Evolutionary conservation across 2,329 filamentous ascomycete genomes (phyloP), one percentile per base, ranked within the genome.

Genomic region (Davidsoniella australis): DNA sequence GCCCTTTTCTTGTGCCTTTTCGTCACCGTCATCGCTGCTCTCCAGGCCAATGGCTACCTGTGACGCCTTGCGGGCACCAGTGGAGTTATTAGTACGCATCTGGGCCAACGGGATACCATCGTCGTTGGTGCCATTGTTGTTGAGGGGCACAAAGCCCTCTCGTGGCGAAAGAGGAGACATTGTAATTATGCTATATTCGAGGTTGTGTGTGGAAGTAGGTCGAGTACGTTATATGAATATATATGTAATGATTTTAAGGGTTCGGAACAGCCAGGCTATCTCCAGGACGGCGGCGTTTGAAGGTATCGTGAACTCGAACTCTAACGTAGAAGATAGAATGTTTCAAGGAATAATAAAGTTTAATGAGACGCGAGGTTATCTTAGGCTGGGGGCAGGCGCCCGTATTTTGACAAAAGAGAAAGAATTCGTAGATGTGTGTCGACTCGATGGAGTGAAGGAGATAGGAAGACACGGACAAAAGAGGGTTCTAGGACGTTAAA

Each of bases 41-140:
- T 53, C 41, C 29, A 61, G 16, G 42, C 58, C 59, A 50, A 63
- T 62, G 48, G 60, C 55, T 53, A 59, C 63, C 56, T 68, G 66
- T 37, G 62, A 64, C 20, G 64, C 60, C 59, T 69, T 72, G 53
- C 72, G 65, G 47, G 70, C 68, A 41, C 77, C 75, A 2, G 69
- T 72, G 5, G 68, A 69, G 54, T 66, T 68, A 56, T 68, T 69
- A 60, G 72, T 78, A 58, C 66, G 68, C 55, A 82, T 70, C 42
- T 66, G 64, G 12, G 68, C 68, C 50, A 80, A 68, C 17, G 74
- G 74, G 43, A 79, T 79, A 47, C 68, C 71, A 29, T 58, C 58
- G 14, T 64, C 61, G 53, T 58, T 56, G 33, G 63, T 62, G 59
- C 56, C 54, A 51, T 55, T 55, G 26, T 56, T 55, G 53, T 59